Percentiles rank a stretch among this genome's conserved stretches.
Evolutionary conservation across 768 basidiomycete species (phyloP).

Genomic region (Fistulinella prunicolor): DNA sequence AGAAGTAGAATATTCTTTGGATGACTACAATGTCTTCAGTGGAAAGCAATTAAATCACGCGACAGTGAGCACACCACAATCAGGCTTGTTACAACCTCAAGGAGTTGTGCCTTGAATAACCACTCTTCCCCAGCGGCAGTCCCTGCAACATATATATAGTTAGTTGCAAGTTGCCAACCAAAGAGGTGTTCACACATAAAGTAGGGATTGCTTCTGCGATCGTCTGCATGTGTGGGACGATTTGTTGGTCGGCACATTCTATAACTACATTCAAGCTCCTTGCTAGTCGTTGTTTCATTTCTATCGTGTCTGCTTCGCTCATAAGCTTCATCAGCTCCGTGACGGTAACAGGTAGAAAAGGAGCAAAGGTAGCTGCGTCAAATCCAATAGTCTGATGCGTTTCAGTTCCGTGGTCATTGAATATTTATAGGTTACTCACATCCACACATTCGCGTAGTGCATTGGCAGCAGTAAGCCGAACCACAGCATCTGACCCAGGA

Average conservation of each 20-base stretch:
- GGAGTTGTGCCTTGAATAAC: conserved; percentile 66
- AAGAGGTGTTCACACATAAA: conserved; percentile 53
- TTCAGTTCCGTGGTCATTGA: conserved; percentile 6
- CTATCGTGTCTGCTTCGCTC: conserved; percentile 69
- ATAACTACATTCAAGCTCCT: conserved; percentile 68
- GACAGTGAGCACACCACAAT: conserved; percentile 48
- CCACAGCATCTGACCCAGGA: conserved; percentile 75
- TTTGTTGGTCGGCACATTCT: conserved; percentile 50
- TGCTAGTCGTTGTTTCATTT: conserved; percentile 75
- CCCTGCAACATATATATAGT: conserved; percentile 47
- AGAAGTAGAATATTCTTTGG: conserved; percentile 56
- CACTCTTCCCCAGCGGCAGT: conserved; percentile 61
- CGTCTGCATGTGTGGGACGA: conserved; percentile 59
- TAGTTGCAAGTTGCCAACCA: conserved; percentile 1
- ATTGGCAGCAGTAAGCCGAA: conserved; percentile 79
- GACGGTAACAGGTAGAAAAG: conserved; percentile 60
- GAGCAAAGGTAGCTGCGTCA: conserved; percentile 59
- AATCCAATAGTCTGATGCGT: conserved; percentile 58
- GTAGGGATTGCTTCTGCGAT: conserved; percentile 65
- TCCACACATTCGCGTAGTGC: conserved; percentile 82
- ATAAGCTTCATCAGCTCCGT: conserved; percentile 68
- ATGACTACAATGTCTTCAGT: conserved; percentile 47
- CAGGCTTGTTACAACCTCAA: conserved; percentile 68
- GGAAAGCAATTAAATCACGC: background rate
- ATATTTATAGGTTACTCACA: conserved; percentile 47